A percentile compares a stretch with the other conserved stretches of the same genome.
Evolutionary conservation across 2,329 filamentous ascomycete genomes (phyloP).

Genomic region (Leptographium galeiforme): DNA sequence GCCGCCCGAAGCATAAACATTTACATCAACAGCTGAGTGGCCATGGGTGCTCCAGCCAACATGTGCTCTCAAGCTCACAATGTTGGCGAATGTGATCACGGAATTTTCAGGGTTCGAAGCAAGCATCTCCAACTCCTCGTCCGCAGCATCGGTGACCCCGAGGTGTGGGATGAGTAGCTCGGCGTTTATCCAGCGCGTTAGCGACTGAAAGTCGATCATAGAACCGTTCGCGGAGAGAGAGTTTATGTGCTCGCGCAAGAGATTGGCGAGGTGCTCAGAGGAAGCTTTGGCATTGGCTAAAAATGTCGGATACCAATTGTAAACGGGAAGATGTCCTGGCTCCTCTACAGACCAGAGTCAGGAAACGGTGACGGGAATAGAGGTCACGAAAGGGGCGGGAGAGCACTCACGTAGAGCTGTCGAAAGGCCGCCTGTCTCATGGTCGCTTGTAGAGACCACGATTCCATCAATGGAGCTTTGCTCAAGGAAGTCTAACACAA

Average conservation of each 20-base stretch:
- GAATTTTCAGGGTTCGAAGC: slow-evolving; percentile 43
- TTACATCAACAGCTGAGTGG: slow-evolving; percentile 88
- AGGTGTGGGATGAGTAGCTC: slow-evolving; percentile 56
- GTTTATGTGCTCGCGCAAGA: slow-evolving; percentile 48
- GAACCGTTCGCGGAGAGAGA: slow-evolving; percentile 10
- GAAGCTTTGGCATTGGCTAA: slow-evolving; percentile 67
- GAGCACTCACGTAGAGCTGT: slow-evolving; percentile 55
- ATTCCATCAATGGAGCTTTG: slow-evolving; percentile 60
- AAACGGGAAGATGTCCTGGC: slow-evolving; percentile 38
- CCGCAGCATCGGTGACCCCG: slow-evolving; percentile 60
- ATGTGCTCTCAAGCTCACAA: slow-evolving; percentile 77
- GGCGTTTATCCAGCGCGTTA: slow-evolving; percentile 53
- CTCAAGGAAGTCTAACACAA: slow-evolving; percentile 74
- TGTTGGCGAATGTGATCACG: slow-evolving; percentile 56
- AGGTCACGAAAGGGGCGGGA: background rate
- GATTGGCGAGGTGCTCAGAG: slow-evolving; percentile 53
- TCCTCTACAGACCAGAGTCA: slow-evolving; percentile 28
- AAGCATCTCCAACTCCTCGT: slow-evolving; percentile 56
- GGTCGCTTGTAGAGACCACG: slow-evolving; percentile 82
- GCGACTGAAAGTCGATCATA: slow-evolving; percentile 11
- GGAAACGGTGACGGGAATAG: background rate
- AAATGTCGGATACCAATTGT: slow-evolving; percentile 69
- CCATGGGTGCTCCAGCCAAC: slow-evolving; percentile 92
- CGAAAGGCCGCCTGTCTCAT: slow-evolving; percentile 85
- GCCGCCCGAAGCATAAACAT: slow-evolving; percentile 75